Percentiles rank a stretch among this genome's conserved stretches.
phyloP scores from a whole-genome alignment of 148 eudicot species.

The Rhododendron vialii region DNA sequence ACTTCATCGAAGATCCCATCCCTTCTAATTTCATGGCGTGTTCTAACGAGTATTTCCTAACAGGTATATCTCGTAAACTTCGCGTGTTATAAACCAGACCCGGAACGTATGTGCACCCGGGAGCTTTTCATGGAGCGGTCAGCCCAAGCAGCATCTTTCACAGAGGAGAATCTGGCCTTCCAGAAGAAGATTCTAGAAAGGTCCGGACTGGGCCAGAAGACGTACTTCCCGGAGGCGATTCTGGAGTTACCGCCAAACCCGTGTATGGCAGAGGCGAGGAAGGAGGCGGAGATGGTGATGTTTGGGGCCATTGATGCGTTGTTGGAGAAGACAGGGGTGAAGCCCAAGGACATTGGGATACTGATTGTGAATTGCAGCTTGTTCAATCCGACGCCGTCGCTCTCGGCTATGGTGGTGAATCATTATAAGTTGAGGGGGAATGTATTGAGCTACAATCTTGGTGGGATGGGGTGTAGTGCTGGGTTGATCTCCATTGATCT shows the following conservation, averaged over 20 bases:
- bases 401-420: conserved; percentile 34
- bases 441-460: conserved; percentile 36
- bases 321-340: conserved; percentile 33
- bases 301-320: conserved; percentile 35
- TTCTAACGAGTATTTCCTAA: not conserved
- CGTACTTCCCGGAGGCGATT: conserved; percentile 24
- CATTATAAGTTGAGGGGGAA: conserved; percentile 37
- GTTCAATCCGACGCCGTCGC: conserved; percentile 38
- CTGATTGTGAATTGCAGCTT: conserved; percentile 31
- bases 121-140: conserved; percentile 30
- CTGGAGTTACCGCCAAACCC: conserved; percentile 16
- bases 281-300: conserved; percentile 38
- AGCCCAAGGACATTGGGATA: conserved; percentile 38
- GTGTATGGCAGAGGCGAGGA: conserved; percentile 25
- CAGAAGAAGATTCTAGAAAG: conserved; percentile 33
- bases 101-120: conserved; percentile 23
- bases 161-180: conserved; percentile 26
- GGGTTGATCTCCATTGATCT: conserved; percentile 40
- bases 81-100: conserved; percentile 39
- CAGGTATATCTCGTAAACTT: conserved; percentile 36
- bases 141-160: not conserved
- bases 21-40: too few species aligned
- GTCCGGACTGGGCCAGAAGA: conserved; percentile 34
- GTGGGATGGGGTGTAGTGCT: conserved; percentile 53
- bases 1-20: too few species aligned